phyloP scores from a whole-genome alignment of 2,329 filamentous ascomycete species.

The Thielaviopsis cerberus region DNA sequence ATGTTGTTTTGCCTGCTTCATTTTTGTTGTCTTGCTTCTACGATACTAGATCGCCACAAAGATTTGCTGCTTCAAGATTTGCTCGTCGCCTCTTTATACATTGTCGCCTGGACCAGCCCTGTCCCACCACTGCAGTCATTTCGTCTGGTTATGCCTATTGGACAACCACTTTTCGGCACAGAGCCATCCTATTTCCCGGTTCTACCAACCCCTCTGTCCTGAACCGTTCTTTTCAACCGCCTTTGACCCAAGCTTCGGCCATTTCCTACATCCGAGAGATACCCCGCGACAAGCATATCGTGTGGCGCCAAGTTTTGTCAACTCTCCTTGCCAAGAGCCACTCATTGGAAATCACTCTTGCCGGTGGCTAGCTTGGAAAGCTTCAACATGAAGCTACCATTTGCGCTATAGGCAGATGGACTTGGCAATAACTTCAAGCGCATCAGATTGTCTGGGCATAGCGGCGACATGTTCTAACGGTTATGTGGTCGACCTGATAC shows the following conservation, averaged over 20 bases:
- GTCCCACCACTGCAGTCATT: background rate
- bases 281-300: background rate
- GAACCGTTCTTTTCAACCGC: background rate
- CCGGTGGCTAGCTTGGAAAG: background rate
- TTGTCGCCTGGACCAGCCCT: background rate
- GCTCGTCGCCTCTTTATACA: background rate
- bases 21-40: background rate
- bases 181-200: background rate
- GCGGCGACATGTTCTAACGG: no score
- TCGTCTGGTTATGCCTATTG: background rate
- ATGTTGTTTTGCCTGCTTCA: background rate
- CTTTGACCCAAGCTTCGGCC: background rate
- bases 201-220: background rate
- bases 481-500: background rate
- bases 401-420: background rate
- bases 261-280: background rate
- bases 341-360: background rate
- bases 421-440: no score
- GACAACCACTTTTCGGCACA: background rate
- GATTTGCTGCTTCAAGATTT: background rate
- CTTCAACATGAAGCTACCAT: background rate
- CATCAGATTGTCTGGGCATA: no score
- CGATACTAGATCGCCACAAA: background rate
- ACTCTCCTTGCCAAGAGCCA: background rate
- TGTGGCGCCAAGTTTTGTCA: background rate